Conservation (phyloP, 148 eudicot genomes). For the Silene conica region DNA sequence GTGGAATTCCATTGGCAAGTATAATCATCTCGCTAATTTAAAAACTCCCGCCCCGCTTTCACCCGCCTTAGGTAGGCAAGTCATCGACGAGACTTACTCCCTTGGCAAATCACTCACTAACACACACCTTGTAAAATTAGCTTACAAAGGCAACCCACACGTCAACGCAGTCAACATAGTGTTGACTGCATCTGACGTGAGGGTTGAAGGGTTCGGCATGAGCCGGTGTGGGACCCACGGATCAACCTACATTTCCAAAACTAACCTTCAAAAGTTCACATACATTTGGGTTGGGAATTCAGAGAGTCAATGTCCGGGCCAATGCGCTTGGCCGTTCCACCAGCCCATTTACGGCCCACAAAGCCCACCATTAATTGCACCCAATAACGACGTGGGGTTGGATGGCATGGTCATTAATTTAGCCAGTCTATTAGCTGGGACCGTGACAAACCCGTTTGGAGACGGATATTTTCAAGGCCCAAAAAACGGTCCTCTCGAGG, state of each 20-base stretch:
- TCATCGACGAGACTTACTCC: slow-evolving; percentile 29
- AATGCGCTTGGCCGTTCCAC: slow-evolving; percentile 51
- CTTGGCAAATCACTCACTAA: slow-evolving; percentile 38
- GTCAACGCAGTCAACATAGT: slow-evolving; percentile 46
- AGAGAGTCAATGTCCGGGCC: slow-evolving; percentile 40
- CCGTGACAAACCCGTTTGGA: slow-evolving; percentile 45
- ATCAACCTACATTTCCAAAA: slow-evolving; percentile 3
- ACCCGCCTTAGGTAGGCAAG: slow-evolving; percentile 17
- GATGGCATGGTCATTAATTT: slow-evolving; percentile 54
- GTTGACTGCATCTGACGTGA: slow-evolving; percentile 38
- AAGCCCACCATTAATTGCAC: slow-evolving; percentile 35
- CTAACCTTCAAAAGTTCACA: slow-evolving; percentile 8
- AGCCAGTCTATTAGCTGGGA: slow-evolving; percentile 37
- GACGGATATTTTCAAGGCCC: slow-evolving; percentile 51
- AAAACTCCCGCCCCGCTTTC: background rate
- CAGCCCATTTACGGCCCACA: slow-evolving; percentile 62
- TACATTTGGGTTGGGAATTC: slow-evolving; percentile 56
- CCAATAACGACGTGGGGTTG: slow-evolving; percentile 42
- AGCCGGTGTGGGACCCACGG: slow-evolving; percentile 44
- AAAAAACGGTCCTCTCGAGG: slow-evolving; percentile 41
- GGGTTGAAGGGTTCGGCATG: slow-evolving; percentile 37
- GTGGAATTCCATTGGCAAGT: slow-evolving; percentile 33
- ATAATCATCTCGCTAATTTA: slow-evolving; percentile 20
- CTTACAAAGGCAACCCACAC: slow-evolving; percentile 26
- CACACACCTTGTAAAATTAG: slow-evolving; percentile 30